Evolutionary conservation across 305 asterid species (phyloP).

Genomic region (Caryopteris hybrid): DNA sequence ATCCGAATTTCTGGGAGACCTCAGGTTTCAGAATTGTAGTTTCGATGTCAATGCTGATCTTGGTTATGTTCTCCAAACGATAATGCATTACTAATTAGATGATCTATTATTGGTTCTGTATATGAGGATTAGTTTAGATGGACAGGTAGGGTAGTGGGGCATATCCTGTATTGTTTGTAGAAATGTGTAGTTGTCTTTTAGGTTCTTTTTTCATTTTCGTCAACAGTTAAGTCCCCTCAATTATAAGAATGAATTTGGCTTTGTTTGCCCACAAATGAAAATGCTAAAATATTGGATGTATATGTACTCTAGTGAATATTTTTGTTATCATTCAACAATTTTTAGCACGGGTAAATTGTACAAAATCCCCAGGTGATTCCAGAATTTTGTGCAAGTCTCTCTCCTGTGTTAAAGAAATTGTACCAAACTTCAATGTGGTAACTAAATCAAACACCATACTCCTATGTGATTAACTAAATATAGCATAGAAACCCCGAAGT

Average conservation of each 20-base stretch:
- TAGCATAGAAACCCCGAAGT: too few species aligned
- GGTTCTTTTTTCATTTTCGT: constrained; percentile 13
- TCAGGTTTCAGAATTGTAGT: constrained; percentile 70
- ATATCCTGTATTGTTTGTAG: constrained; percentile 11
- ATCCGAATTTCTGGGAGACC: constrained; percentile 77
- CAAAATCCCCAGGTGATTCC: too few species aligned
- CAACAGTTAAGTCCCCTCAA: constrained; percentile 19
- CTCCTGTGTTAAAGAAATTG: too few species aligned
- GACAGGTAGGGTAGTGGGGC: constrained; percentile 22
- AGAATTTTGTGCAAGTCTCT: too few species aligned
- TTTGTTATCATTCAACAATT: too few species aligned
- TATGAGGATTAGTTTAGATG: constrained; percentile 21
- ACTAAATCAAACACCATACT: too few species aligned
- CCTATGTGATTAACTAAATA: too few species aligned
- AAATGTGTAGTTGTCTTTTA: constrained; percentile 2
- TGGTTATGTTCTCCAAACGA: constrained; percentile 73
- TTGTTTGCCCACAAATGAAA: constrained; percentile 8
- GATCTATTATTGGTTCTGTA: constrained; percentile 21
- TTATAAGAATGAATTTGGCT: constrained; percentile 17
- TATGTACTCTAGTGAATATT: too few species aligned
- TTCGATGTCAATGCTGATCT: constrained; percentile 79
- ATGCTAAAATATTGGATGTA: constrained; percentile 1
- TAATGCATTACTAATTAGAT: constrained; percentile 24
- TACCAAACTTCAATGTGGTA: too few species aligned
- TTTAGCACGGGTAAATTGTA: too few species aligned